phyloP scores from a whole-genome alignment of 2,329 filamentous ascomycete species.

The Aspergillus sp. region DNA sequence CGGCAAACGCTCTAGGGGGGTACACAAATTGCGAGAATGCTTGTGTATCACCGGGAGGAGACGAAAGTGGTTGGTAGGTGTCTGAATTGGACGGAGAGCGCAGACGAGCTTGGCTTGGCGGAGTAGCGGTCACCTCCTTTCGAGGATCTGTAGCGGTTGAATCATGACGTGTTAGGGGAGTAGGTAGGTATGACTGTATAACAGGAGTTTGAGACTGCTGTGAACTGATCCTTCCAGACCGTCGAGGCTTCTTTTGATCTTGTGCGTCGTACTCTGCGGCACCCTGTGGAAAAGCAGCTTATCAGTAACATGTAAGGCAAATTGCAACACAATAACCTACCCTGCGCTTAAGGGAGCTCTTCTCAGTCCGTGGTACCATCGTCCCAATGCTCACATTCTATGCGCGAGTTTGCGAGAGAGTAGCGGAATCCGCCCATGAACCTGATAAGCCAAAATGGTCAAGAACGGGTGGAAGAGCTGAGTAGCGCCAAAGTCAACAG shows the following conservation, averaged over 20 bases:
- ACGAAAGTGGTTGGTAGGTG: conserved; percentile 49
- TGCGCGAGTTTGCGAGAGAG: neutral
- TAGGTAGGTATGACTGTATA: conserved; percentile 71
- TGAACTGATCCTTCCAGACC: conserved; percentile 70
- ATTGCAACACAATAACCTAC: conserved; percentile 47
- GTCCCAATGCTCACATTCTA: conserved; percentile 9
- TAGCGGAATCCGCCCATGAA: neutral
- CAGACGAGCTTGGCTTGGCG: conserved; percentile 58
- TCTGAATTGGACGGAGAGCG: conserved; percentile 43
- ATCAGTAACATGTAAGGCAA: conserved; percentile 18
- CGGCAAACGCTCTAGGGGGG: conserved; percentile 68
- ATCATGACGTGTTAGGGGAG: conserved; percentile 71
- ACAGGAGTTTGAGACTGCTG: conserved; percentile 58
- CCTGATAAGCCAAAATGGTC: neutral
- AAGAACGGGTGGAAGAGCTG: neutral
- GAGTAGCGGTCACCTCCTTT: conserved; percentile 72
- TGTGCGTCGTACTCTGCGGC: conserved; percentile 61
- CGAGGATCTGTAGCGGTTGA: conserved; percentile 61
- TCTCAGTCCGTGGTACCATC: conserved; percentile 60
- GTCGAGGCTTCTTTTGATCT: conserved; percentile 80
- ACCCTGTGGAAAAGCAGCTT: conserved; percentile 51
- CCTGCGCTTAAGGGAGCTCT: conserved; percentile 81
- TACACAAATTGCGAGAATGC: conserved; percentile 78
- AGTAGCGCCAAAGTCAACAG: neutral
- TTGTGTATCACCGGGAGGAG: conserved; percentile 75